These are phyloP conservation scores for Trichoderma aggressivum DNA, from an alignment of 2,329 filamentous ascomycete species.

Conservation along the genomic window DNA sequence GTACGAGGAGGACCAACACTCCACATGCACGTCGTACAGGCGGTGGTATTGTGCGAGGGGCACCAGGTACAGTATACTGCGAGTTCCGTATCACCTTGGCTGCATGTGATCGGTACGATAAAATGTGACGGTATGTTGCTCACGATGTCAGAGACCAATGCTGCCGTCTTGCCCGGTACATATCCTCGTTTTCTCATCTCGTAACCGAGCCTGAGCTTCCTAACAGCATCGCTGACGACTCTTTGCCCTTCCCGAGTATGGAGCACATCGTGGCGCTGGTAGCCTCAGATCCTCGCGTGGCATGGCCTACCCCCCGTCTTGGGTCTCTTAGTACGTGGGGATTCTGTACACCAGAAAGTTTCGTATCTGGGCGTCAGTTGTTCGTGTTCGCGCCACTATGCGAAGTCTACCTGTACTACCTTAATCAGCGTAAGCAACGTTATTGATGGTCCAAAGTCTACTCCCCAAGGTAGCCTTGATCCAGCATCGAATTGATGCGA, in stretches of 20 bases:
- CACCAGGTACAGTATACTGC: neutral
- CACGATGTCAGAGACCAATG: neutral
- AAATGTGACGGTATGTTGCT: neutral
- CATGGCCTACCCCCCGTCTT: conserved; percentile 16
- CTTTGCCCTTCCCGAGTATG: neutral
- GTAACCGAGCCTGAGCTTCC: neutral
- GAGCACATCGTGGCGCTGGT: conserved; percentile 21
- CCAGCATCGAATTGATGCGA: neutral
- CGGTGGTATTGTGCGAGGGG: neutral
- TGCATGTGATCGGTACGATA: neutral
- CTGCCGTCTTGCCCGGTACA: neutral
- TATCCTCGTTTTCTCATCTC: neutral
- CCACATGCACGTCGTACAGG: neutral
- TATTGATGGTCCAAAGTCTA: neutral
- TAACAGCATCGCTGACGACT: neutral
- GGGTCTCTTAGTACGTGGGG: neutral
- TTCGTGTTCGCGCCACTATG: conserved; percentile 3
- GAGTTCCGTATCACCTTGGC: neutral
- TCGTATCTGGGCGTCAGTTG: neutral
- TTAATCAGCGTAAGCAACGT: neutral
- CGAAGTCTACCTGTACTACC: neutral
- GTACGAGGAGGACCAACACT: neutral
- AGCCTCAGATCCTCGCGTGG: conserved; percentile 24
- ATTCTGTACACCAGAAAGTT: neutral
- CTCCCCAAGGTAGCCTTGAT: neutral